A percentile compares a stretch with the other conserved stretches of the same genome.
phyloP scores from a whole-genome alignment of 352 stramenopile genomes.

The Chrysophaeum taylorii region DNA sequence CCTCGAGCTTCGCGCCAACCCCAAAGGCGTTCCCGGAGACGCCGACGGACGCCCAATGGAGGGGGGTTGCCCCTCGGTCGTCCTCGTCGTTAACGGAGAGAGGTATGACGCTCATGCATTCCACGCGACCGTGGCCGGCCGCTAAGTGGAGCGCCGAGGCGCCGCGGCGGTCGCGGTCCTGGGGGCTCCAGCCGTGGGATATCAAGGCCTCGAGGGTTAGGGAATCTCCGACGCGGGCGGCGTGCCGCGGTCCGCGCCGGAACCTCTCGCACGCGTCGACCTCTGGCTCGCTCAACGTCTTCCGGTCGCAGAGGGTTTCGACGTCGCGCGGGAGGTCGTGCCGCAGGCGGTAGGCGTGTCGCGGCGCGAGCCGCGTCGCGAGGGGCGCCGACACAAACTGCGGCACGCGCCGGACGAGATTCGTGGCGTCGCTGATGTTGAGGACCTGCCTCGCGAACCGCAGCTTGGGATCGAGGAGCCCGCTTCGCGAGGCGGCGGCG shows the following conservation, averaged over 20 bases:
- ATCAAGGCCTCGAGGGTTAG: neutral
- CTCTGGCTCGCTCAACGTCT: neutral
- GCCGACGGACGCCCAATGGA: conserved; percentile 20
- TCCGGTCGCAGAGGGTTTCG: neutral
- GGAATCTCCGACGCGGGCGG: neutral
- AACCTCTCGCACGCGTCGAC: neutral
- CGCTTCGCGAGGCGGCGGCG: neutral
- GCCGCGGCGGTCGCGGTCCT: conserved; percentile 2
- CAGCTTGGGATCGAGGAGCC: neutral
- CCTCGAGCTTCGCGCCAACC: neutral
- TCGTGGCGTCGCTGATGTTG: neutral
- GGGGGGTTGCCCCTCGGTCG: neutral
- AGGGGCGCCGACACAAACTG: neutral
- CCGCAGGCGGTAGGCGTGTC: neutral
- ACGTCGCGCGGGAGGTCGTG: neutral
- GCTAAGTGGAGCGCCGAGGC: conserved; percentile 7
- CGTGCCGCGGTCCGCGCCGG: neutral
- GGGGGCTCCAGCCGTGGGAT: neutral
- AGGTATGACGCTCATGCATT: neutral
- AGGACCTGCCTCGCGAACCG: neutral
- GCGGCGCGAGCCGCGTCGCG: neutral
- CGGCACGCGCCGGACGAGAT: neutral
- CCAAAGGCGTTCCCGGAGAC: conserved; percentile 2
- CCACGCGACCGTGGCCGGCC: neutral
- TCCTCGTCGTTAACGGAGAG: neutral